Evolutionary conservation across 371 early-diverging fungal species (phyloP).

Genomic region (Syncephalis fuscata): DNA sequence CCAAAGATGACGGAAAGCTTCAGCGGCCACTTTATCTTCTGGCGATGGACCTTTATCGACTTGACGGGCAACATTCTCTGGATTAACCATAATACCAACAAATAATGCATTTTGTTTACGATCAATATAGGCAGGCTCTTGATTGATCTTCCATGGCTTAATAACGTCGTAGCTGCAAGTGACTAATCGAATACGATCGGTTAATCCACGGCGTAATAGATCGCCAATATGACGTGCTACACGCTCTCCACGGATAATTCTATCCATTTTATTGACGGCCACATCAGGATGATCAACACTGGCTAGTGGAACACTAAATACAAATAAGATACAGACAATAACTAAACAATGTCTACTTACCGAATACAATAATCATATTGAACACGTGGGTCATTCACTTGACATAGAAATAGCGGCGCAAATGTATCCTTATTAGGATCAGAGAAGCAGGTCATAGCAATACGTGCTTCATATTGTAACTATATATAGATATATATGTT

Average conservation of each 20-base stretch:
- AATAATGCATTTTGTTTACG: conserved; percentile 12
- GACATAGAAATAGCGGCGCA: background rate
- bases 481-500: conserved; percentile 41
- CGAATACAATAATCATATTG: no score
- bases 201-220: conserved; percentile 13
- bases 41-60: conserved; percentile 73
- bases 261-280: background rate
- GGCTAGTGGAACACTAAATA: background rate
- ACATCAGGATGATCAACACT: background rate
- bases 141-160: conserved; percentile 19
- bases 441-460: conserved; percentile 45
- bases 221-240: no score
- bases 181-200: conserved; percentile 41
- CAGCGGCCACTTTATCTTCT: conserved; percentile 33
- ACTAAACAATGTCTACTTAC: background rate
- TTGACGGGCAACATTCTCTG: conserved; percentile 36
- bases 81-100: conserved; percentile 55
- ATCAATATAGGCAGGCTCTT: conserved; percentile 2
- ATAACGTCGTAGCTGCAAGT: conserved; percentile 20
- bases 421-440: conserved; percentile 32
- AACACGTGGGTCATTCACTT: no score
- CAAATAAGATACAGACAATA: background rate
- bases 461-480: conserved; percentile 41
- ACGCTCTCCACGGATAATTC: no score
- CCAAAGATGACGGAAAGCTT: conserved; percentile 67